phyloP scores from a whole-genome alignment of 768 basidiomycete genomes.

The Agaricus sinodeliciosus region DNA sequence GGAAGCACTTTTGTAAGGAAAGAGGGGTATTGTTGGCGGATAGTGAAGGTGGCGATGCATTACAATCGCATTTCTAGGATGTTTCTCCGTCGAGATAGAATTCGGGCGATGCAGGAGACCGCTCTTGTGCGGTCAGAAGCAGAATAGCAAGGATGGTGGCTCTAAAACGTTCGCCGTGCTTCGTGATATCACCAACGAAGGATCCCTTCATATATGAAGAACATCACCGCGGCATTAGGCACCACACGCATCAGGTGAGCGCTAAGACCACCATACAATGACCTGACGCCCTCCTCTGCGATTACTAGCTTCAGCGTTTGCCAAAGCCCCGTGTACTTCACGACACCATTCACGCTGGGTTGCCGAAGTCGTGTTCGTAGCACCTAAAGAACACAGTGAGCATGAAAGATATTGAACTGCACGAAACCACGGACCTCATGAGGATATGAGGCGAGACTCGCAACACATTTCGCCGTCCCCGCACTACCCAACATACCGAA shows the following conservation, averaged over 20 bases:
- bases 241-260: conserved; percentile 97
- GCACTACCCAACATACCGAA: conserved; percentile 82
- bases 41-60: neutral
- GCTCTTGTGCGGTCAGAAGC: neutral
- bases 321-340: conserved; percentile 80
- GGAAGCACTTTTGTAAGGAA: too few relatives aligned
- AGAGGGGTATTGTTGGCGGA: neutral
- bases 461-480: conserved; percentile 89
- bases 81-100: neutral
- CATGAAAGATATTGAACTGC: neutral
- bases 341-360: conserved; percentile 66
- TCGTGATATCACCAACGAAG: conserved; percentile 46
- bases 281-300: conserved; percentile 81
- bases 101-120: neutral
- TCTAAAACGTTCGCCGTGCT: neutral
- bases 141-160: neutral
- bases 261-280: conserved; percentile 86
- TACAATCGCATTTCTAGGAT: neutral
- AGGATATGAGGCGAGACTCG: conserved; percentile 94
- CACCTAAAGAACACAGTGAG: conserved; percentile 42
- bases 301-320: conserved; percentile 85
- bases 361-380: conserved; percentile 90
- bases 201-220: conserved; percentile 85
- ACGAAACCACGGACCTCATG: conserved; percentile 69
- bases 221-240: conserved; percentile 97